Conservation (phyloP, 139 green algal species). For the Coccomyxa sp. region DNA sequence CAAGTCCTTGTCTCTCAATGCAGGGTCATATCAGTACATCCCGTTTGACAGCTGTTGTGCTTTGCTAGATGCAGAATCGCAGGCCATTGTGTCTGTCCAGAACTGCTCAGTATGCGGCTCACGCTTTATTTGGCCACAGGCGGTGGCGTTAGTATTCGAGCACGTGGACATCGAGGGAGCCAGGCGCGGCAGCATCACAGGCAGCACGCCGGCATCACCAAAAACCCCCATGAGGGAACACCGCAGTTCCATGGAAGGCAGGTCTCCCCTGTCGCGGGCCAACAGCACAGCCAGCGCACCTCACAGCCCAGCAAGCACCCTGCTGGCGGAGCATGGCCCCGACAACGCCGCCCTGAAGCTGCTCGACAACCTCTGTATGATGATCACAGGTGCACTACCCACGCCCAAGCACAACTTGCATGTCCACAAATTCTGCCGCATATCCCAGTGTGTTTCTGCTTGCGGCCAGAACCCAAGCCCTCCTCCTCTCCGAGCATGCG, state of each 20-base stretch:
- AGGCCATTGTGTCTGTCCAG: background rate
- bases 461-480: background rate
- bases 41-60: background rate
- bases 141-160: slow-evolving; percentile 74
- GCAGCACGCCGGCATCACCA: background rate
- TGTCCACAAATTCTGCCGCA: background rate
- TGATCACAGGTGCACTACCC: slow-evolving; percentile 41
- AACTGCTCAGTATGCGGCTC: background rate
- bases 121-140: slow-evolving; percentile 21
- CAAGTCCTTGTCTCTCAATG: background rate
- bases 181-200: slow-evolving; percentile 7
- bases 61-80: too few species aligned
- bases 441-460: background rate
- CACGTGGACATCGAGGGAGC: slow-evolving; percentile 37
- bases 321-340: slow-evolving; percentile 7
- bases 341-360: slow-evolving; percentile 52
- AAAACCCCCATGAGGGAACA: background rate
- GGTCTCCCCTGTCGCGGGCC: background rate
- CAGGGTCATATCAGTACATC: too few species aligned
- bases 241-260: background rate
- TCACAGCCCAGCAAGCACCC: background rate
- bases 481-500: background rate
- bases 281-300: background rate
- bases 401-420: background rate
- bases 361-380: slow-evolving; percentile 55